phyloP scores from a whole-genome alignment of 2,329 filamentous ascomycete genomes.

The Hortaea werneckii region DNA sequence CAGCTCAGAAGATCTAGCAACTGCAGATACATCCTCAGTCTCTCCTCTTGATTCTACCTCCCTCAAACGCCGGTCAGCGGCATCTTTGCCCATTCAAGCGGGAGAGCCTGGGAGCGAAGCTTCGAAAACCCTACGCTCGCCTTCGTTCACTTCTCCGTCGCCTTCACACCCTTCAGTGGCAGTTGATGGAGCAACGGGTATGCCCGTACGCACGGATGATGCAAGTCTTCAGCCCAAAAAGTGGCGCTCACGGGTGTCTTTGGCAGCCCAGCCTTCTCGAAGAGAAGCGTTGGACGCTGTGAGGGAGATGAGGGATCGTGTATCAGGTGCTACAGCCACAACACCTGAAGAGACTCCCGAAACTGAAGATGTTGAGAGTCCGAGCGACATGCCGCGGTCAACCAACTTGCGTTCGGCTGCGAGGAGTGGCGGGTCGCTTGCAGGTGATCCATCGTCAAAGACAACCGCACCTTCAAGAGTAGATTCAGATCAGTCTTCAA shows the following conservation, averaged over 20 bases:
- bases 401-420: neutral
- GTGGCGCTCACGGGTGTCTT: conserved; percentile 10
- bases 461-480: neutral
- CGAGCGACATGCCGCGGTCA: too few species aligned
- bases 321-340: conserved; percentile 1
- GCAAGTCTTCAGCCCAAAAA: conserved; percentile 8
- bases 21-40: neutral
- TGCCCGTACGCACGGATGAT: conserved; percentile 16
- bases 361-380: too few species aligned
- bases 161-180: conserved; percentile 19
- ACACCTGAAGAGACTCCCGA: too few species aligned
- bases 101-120: neutral
- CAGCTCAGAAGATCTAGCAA: neutral
- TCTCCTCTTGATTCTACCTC: neutral
- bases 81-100: conserved; percentile 6
- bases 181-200: conserved; percentile 18
- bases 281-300: conserved; percentile 23
- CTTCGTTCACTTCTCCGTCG: conserved; percentile 18
- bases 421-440: neutral
- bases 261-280: conserved; percentile 5
- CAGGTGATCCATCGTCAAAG: neutral
- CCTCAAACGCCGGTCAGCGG: conserved; percentile 14
- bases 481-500: conserved; percentile 3
- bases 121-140: conserved; percentile 16
- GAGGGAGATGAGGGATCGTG: conserved; percentile 17